These are phyloP conservation scores for Calonectria leucothoes DNA, from an alignment of 2,329 filamentous ascomycete species.

Conservation along the genomic window DNA sequence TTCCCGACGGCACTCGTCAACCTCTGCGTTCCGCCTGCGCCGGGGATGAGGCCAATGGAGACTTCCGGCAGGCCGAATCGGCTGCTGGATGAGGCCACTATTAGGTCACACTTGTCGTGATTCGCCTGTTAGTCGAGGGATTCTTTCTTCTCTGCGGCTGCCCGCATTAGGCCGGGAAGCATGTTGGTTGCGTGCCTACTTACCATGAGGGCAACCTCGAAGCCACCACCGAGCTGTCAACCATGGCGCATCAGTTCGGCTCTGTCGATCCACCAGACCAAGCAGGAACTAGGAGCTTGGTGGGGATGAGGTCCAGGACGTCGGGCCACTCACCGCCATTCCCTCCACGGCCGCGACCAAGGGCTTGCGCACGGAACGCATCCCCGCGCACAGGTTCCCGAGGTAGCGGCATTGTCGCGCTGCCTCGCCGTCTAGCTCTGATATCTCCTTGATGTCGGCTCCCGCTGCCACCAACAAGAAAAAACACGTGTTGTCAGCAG, in stretches of 20 bases:
- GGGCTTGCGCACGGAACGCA: constrained; percentile 54
- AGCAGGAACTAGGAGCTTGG: neutral
- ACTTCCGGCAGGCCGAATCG: constrained; percentile 55
- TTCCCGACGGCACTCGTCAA: constrained; percentile 56
- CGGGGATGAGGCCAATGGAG: constrained; percentile 53
- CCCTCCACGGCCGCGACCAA: constrained; percentile 62
- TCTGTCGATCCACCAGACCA: neutral
- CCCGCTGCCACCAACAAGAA: constrained; percentile 45
- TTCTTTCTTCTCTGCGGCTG: neutral
- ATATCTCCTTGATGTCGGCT: constrained; percentile 51
- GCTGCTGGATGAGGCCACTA: constrained; percentile 49
- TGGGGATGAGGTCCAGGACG: neutral
- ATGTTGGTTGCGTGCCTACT: constrained; percentile 30
- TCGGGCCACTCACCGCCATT: constrained; percentile 55
- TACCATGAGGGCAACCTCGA: constrained; percentile 61
- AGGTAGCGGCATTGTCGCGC: constrained; percentile 50
- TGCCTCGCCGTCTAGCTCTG: constrained; percentile 45
- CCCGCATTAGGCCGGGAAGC: neutral
- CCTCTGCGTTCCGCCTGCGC: constrained; percentile 54
- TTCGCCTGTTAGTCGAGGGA: constrained; percentile 1
- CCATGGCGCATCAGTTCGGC: constrained; percentile 22
- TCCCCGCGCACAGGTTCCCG: constrained; percentile 54
- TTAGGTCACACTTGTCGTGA: constrained; percentile 50
- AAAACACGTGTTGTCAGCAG: constrained; percentile 1
- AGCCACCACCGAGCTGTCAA: constrained; percentile 60